These are phyloP conservation scores for Conticribra guillardii DNA, from an alignment of 108 stramenopile species.

Conservation along the genomic window DNA sequence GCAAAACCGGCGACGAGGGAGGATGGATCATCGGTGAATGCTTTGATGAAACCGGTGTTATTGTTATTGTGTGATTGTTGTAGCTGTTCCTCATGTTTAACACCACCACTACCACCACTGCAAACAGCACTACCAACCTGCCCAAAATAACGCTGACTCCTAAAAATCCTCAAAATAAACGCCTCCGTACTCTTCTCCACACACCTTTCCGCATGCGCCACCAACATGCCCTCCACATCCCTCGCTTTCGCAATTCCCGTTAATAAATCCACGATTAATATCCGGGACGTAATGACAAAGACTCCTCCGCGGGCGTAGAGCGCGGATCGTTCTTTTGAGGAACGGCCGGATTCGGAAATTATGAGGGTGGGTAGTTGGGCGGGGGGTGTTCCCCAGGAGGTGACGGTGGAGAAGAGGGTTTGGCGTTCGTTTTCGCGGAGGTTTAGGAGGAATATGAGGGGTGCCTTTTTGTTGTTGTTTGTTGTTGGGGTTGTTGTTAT, in stretches of 20 bases:
- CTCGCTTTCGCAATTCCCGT: slow-evolving; percentile 65
- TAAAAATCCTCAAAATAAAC: slow-evolving; percentile 94
- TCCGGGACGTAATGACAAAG: slow-evolving; percentile 92
- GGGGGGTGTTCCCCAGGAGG: slow-evolving; percentile 77
- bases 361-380: slow-evolving; percentile 70
- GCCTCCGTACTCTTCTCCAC: slow-evolving; percentile 92
- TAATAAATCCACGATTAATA: slow-evolving; percentile 96
- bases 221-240: slow-evolving; percentile 90
- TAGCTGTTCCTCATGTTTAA: not conserved
- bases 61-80: not conserved
- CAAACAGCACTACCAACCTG: not conserved
- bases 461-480: slow-evolving; percentile 42
- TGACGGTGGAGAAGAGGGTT: slow-evolving; percentile 60
- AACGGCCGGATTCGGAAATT: slow-evolving; percentile 80
- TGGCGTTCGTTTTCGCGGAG: slow-evolving; percentile 72
- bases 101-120: slow-evolving; percentile 17
- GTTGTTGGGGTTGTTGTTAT: slow-evolving; percentile 1
- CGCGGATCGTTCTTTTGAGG: slow-evolving; percentile 67
- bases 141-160: slow-evolving; percentile 62
- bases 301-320: slow-evolving; percentile 73
- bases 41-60: slow-evolving; percentile 90
- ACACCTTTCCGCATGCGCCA: slow-evolving; percentile 92
- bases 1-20: slow-evolving; percentile 85
- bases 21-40: slow-evolving; percentile 92
- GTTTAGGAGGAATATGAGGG: slow-evolving; percentile 77